Base-by-base conservation (phyloP, 169 alveolate species). In the Eimeria necatrix region DNA sequence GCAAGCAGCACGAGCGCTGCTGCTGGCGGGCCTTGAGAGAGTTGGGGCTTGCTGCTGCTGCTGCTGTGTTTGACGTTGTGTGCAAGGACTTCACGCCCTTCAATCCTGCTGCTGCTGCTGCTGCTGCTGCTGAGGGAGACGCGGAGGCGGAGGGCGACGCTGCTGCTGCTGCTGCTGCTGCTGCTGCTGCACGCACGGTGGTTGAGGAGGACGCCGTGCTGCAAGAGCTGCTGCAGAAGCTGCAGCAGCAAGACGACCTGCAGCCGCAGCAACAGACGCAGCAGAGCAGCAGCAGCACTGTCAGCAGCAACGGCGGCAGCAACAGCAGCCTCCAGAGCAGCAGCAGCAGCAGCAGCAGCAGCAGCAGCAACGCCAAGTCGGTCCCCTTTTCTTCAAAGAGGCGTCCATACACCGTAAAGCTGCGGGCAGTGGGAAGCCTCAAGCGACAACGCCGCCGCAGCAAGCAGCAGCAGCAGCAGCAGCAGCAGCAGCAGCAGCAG, bases 11-110 rank as follows among this genome's bases (percentile, higher is more conserved):
- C 51, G 93, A 93, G 88, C 8, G 32, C 22, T 59, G 46, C 56
- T 80, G 93, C 88, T 81, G 95, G 93, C 48, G 22, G 59, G 93
- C 87, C 5, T 26, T 93, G 68, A 49, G 48, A n/a, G 24, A 32
- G 24, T 26, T 20, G 78, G 41, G 51, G 1, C 91, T 84, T 6
- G 56, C 49, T 52, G 48, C 3, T 24, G 61, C 78, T 20, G 6
- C 91, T 1, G 61, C 51, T 10, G 91, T 84, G 78, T 84, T 84
- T 68, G 91, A 84, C 59, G 91, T 84, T n/a, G 5, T n/a, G 20
- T 46, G 49, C 60, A n/a, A 9, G 10, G 73, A 12, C 53, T 84
- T 84, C 32, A 24, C 53, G 53, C 78, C 91, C 16, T 84, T 84
- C 41, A 73, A 84, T 16, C 20, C 52, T 4, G 81, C 85, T 4